A percentile compares a stretch with the other conserved stretches of the same genome.
These are phyloP conservation scores for Croton setiger DNA, from an alignment of 441 rosid genomes.

Conservation along the genomic window DNA sequence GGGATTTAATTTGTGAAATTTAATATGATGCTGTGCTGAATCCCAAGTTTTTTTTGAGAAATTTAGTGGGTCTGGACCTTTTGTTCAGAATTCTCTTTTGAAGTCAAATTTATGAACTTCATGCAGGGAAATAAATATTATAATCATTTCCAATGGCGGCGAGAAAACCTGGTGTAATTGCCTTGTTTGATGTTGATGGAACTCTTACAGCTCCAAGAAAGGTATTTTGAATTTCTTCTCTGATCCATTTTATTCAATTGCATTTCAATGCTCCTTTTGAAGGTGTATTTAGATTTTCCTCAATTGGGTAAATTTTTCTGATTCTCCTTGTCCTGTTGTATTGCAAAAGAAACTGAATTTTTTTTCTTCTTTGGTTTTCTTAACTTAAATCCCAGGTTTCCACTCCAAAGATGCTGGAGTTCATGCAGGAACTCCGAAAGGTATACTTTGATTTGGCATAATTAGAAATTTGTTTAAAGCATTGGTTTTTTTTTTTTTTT, in stretches of 20 bases:
- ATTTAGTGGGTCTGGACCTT: neutral
- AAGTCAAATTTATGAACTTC: slow-evolving; percentile 4
- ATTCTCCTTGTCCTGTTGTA: neutral
- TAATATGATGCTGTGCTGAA: neutral
- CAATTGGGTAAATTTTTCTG: neutral
- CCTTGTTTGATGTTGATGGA: slow-evolving; percentile 50
- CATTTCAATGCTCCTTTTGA: neutral
- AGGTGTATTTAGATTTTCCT: neutral
- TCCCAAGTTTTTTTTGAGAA: neutral
- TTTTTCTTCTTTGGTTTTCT: slow-evolving; percentile 3
- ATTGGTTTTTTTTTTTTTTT: neutral
- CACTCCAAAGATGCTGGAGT: slow-evolving; percentile 57
- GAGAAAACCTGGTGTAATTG: slow-evolving; percentile 58
- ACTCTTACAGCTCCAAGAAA: slow-evolving; percentile 96
- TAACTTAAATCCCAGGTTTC: slow-evolving; percentile 32
- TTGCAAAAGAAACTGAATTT: slow-evolving; percentile 5
- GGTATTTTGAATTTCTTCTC: slow-evolving; percentile 28
- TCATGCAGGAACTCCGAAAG: slow-evolving; percentile 69
- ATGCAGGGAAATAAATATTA: slow-evolving; percentile 1
- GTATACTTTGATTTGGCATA: slow-evolving; percentile 28
- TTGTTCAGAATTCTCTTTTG: neutral
- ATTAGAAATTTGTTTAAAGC: neutral
- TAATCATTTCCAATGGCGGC: slow-evolving; percentile 39
- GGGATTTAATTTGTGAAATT: neutral
- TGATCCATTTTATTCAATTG: slow-evolving; percentile 11